Base-by-base conservation (phyloP, 2,329 filamentous ascomycete species). In the Epichloe scottii region DNA sequence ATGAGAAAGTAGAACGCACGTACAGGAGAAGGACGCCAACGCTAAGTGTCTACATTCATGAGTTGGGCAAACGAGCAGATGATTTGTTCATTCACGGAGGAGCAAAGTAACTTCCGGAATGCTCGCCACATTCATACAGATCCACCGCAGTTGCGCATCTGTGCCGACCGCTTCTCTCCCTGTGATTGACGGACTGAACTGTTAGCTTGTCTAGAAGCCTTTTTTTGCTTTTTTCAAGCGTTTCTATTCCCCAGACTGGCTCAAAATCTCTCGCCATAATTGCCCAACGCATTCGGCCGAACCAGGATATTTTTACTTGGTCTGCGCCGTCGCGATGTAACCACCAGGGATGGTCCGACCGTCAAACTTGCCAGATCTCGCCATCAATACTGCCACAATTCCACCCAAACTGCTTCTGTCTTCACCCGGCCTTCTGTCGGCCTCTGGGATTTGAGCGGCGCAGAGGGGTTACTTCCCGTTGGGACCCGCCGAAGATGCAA, bases 51-150 rank as follows among this genome's bases (percentile, higher is more conserved):
- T 26, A 38, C 35, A 38, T 7, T 14, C 17, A 37, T 39, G 15
- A 30, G 10, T 48, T 35, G 3, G 33, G 19, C 19, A 14, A 15
- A 46, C 19, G 15, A 23, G 11, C 33, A 23, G 12, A n/a, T 23
- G 33, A 15, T 46, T 35, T n/a, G 15, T 30, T 39, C 3, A 26
- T 21, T 34, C 14, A 4, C 26, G 26, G n/a, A 8, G 30, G 48
- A 34, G 35, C 48, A 39, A 44, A 53, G 60, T 60, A 57, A 55
- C 57, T 60, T 61, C 55, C 59, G 60, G 60, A 58, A 61, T 56
- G 51, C 55, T 60, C 58, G 58, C 60, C 60, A 57, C 55, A 8
- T 8, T 8, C 1, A 30, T 30, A 43, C 21, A 52, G 58, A 59
- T 59, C 56, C 53, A 54, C 56, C 48, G 21, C 21, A 21, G 21